Percentiles rank a stretch among this genome's conserved stretches.
Conservation (phyloP, 805 yeast genomes). For the Cyberlindnera nakhonratchasimensis region DNA sequence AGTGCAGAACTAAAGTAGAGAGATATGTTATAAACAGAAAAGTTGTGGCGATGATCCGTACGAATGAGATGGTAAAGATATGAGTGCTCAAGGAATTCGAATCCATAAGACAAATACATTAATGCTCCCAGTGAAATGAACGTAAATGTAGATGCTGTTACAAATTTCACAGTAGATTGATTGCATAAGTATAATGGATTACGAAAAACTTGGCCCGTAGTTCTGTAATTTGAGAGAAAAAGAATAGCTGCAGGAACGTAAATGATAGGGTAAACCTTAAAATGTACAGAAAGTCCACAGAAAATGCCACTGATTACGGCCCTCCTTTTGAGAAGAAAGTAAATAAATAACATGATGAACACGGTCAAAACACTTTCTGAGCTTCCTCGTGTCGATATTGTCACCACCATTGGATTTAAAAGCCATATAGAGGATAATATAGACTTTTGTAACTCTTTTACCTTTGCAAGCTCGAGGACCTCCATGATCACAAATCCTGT, state of each 20-base stretch:
- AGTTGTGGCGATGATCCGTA: slow-evolving; percentile 92
- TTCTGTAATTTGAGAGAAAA: slow-evolving; percentile 32
- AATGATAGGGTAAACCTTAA: slow-evolving; percentile 88
- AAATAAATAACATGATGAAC: slow-evolving; percentile 58
- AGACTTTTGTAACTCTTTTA: slow-evolving; percentile 31
- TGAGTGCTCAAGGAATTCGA: slow-evolving; percentile 71
- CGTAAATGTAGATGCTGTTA: slow-evolving; percentile 38
- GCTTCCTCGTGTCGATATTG: slow-evolving; percentile 90
- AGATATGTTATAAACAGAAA: slow-evolving; percentile 78
- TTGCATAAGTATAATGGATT: slow-evolving; percentile 34
- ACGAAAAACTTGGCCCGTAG: slow-evolving; percentile 26
- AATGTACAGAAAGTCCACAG: slow-evolving; percentile 65
- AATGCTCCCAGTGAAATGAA: slow-evolving; percentile 44
- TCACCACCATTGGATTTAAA: slow-evolving; percentile 90
- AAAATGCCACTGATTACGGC: slow-evolving; percentile 27
- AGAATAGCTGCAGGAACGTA: slow-evolving; percentile 72
- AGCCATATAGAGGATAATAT: slow-evolving; percentile 69
- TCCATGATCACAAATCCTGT: slow-evolving; percentile 66
- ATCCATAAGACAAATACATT: slow-evolving; percentile 72
- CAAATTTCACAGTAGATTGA: slow-evolving; percentile 39
- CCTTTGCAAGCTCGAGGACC: slow-evolving; percentile 32
- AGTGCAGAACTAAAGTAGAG: slow-evolving; percentile 57
- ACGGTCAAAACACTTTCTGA: slow-evolving; percentile 88
- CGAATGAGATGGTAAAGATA: slow-evolving; percentile 80
- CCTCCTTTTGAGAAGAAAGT: slow-evolving; percentile 40